Base-by-base conservation (phyloP, 192 early-diverging fungal species). In the Podila minutissima region DNA sequence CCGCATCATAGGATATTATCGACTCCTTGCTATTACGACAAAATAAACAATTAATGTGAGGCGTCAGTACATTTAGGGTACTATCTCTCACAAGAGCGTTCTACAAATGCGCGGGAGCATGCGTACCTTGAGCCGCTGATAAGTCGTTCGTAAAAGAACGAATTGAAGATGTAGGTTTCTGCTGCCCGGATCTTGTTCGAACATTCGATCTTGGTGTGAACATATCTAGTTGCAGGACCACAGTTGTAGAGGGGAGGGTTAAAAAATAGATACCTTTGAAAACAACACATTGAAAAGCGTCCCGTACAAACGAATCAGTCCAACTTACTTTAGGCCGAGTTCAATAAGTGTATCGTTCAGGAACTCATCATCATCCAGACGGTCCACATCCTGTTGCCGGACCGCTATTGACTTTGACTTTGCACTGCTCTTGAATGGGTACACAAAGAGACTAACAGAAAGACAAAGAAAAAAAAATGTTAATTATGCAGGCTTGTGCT, bases 261-360 rank as follows among this genome's bases (percentile, higher is more conserved):
- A 66, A 58, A 37, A 38, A 1, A 28, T 5, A 20, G 53, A 49
- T 12, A 53, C 8, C 9, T 10, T 11, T 4, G 46, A 38, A 37
- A 10, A 17, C 17, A 22, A 2, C 50, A 22, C 6, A 2, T 1
- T n/a, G n/a, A 3, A 53, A n/a, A 53, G 8, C n/a, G 0, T 37
- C 35, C 9, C 35, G 35, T 37, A 8, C 1, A 37, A 29, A 61
- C 3, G 15, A 29, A 61, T 61, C 26, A 61, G 19, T 33, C 59
- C 29, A 24, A 62, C 81, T 38, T 78, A 94, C 83, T 89, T 91
- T 38, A 95, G 79, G 37, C 91, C 93, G 74, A 96, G 95, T 78
- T 96, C 95, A 64, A 96, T 92, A 35, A 94, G 82, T 10, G 91
- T 91, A 84, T 96, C 95, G 82, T 96, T 96, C 53, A 96, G 86